Percentiles rank a stretch among this genome's conserved stretches.
Evolutionary conservation across 2,329 filamentous ascomycete species (phyloP).

Genomic region (Orbilia blumenaviensis): DNA sequence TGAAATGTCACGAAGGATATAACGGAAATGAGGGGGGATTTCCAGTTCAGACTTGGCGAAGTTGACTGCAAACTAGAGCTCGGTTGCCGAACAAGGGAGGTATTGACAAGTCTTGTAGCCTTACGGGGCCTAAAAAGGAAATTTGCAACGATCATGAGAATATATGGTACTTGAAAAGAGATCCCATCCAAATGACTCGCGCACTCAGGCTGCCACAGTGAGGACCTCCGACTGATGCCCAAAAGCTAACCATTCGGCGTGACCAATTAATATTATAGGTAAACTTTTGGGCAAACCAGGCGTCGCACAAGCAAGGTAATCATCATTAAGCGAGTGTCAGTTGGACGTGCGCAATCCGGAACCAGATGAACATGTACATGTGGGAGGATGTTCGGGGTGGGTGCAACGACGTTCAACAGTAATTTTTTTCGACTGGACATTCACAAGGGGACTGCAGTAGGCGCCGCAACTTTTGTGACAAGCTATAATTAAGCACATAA

Average conservation of each 20-base stretch:
- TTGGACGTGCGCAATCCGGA: not conserved
- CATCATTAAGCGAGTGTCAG: not conserved
- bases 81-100: slow-evolving; percentile 31
- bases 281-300: not conserved
- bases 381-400: too few relatives aligned
- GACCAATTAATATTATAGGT: not conserved
- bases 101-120: slow-evolving; percentile 6
- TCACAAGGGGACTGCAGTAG: slow-evolving; percentile 40
- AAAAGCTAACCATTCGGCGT: not conserved
- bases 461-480: slow-evolving; percentile 42
- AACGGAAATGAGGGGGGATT: not conserved
- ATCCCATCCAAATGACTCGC: not conserved
- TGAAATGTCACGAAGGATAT: not conserved
- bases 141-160: slow-evolving; percentile 21
- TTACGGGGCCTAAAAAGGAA: not conserved
- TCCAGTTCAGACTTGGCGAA: not conserved
- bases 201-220: not conserved
- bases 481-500: slow-evolving; percentile 34
- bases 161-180: slow-evolving; percentile 34
- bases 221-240: not conserved
- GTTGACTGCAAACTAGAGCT: not conserved
- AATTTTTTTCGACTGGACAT: slow-evolving; percentile 4
- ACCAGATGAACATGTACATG: not conserved
- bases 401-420: not conserved
- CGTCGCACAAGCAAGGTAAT: not conserved